Percentiles rank a stretch among this genome's conserved stretches.
These are phyloP conservation scores for Monilinia laxa DNA, from an alignment of 2,329 filamentous ascomycete species.

Conservation along the genomic window DNA sequence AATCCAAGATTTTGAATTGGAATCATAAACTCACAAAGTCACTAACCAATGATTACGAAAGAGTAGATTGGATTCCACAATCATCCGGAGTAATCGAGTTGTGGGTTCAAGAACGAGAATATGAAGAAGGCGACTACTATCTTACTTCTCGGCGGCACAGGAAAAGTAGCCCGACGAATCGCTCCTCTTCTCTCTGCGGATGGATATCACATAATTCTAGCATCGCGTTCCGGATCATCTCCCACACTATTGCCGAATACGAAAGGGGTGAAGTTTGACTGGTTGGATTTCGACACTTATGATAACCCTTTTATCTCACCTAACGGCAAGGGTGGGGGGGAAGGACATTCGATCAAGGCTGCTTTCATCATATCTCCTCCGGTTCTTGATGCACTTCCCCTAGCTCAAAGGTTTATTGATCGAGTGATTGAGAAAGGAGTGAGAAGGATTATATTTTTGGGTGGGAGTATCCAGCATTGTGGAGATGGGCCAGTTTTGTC, in stretches of 20 bases:
- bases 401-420: conserved; percentile 47
- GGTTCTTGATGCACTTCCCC: conserved; percentile 38
- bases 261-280: conserved; percentile 46
- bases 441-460: conserved; percentile 48
- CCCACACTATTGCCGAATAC: conserved; percentile 17
- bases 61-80: background rate
- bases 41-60: background rate
- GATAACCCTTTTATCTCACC: conserved; percentile 38
- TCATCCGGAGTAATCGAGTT: too few relatives aligned
- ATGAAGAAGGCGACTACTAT: background rate
- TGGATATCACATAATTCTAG: conserved; percentile 41
- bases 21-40: background rate
- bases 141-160: conserved; percentile 46
- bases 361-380: conserved; percentile 47
- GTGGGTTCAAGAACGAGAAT: background rate
- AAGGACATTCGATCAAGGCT: conserved; percentile 37
- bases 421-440: conserved; percentile 43
- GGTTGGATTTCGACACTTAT: conserved; percentile 46
- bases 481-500: conserved; percentile 43
- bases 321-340: background rate
- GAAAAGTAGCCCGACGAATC: conserved; percentile 47
- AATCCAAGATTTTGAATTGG: background rate
- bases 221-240: conserved; percentile 43
- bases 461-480: conserved; percentile 42
- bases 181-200: conserved; percentile 41